Percentiles rank a stretch among this genome's conserved stretches.
These are phyloP conservation scores for Luvunga scandens DNA, from an alignment of 345 rosid genomes.

Conservation along the genomic window DNA sequence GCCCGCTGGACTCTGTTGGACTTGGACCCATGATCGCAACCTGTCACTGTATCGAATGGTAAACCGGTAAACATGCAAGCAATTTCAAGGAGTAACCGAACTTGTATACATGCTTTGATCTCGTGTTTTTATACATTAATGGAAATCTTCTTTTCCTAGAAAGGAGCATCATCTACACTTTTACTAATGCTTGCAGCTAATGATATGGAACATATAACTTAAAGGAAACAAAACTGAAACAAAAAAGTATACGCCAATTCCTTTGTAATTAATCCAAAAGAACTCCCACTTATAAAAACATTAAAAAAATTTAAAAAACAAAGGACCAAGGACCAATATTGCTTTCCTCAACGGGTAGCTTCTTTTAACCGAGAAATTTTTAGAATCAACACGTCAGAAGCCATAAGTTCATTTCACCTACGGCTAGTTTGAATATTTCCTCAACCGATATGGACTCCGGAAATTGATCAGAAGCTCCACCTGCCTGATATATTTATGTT, in stretches of 20 bases:
- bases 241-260: background rate
- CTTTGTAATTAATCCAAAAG: background rate
- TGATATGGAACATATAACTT: background rate
- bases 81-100: background rate
- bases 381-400: constrained; percentile 31
- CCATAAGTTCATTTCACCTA: constrained; percentile 54
- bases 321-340: no score
- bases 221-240: background rate
- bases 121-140: background rate
- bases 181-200: background rate
- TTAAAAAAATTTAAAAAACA: background rate
- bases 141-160: background rate
- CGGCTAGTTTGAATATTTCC: constrained; percentile 46
- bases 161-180: background rate
- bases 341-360: background rate
- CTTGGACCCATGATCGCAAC: no score
- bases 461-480: constrained; percentile 25
- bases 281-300: background rate
- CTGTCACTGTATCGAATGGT: no score
- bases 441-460: constrained; percentile 40
- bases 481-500: constrained; percentile 12
- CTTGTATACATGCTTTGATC: background rate
- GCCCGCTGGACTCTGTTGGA: no score
- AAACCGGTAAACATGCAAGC: background rate
- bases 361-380: background rate